Base-by-base conservation (phyloP, 225 moss, liverwort and hornwort genomes). In the Rhytidiadelphus loreus region DNA sequence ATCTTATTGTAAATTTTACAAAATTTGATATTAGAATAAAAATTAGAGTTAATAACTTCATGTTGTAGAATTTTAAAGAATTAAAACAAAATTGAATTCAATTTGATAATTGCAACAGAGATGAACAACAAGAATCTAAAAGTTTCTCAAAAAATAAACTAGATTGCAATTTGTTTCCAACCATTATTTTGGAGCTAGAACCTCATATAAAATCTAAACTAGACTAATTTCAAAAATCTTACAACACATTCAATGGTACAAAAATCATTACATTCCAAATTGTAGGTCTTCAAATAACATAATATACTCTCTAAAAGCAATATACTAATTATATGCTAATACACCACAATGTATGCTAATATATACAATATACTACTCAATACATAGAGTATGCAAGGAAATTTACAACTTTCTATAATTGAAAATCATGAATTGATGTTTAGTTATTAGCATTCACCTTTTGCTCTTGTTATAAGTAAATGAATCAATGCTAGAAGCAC, bases 401-500 rank as follows among this genome's bases (percentile, higher is more conserved):
- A 30, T 46, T 73, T 73, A 7, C 18, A 73, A 46, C 1, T 29
- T 18, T 44, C 6, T 30, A 4, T 73, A 73, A 46, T 30, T 7
- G 0, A 2, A 30, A 4, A 46, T 48, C 1, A 9, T 46, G 1
- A 73, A 46, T 46, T 48, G 19, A 46, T 30, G 10, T 73, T 18
- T 69, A 69, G 13, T 0, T 29, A 0, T 17, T 29, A 46, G 17
- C 18, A 46, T 18, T 73, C 4, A 73, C 28, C 6, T 46, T 48
- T 30, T 46, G 10, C 11, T 30, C 6, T 30, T 74, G 30, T 32
- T 8, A 48, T 50, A 50, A 48, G 20, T 20, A 20, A 7, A 50
- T 7, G 12, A 50, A 50, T 75, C 1, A 50, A 3, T 50, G 3
- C 1, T 33, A 75, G 3, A 33, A 12, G 50, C 1, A 0, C 7